Conservation (phyloP, 306 rosid genomes). For the Lathyrus oleraceus region DNA sequence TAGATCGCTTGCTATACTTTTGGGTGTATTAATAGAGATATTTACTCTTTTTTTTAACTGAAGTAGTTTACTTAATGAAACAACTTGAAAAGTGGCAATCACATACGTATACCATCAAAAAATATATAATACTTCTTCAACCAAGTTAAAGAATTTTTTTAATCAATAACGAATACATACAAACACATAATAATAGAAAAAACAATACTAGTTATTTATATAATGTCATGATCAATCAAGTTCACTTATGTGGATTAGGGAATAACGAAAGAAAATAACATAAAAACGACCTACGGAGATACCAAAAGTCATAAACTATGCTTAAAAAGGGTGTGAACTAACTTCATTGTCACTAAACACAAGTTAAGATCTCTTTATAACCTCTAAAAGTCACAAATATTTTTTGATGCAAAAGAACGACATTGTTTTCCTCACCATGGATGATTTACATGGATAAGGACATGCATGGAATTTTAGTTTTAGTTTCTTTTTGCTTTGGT, state of each 20-base stretch:
- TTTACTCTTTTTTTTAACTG: too few species aligned
- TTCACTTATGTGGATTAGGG: slow-evolving; percentile 16
- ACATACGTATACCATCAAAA: background rate
- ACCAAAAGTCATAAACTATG: slow-evolving; percentile 41
- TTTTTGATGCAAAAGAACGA: slow-evolving; percentile 40
- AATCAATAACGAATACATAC: background rate
- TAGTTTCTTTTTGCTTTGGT: background rate
- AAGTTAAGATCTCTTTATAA: slow-evolving; percentile 39
- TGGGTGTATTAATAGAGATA: too few species aligned
- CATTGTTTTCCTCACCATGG: slow-evolving; percentile 18
- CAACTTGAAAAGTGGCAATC: background rate
- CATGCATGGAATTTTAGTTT: background rate
- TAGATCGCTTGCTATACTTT: too few species aligned
- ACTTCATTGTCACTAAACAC: background rate
- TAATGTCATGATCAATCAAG: slow-evolving; percentile 29
- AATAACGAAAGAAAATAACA: slow-evolving; percentile 20
- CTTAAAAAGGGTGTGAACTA: slow-evolving; percentile 15
- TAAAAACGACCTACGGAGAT: slow-evolving; percentile 37
- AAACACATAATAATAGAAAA: background rate
- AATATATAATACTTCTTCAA: background rate
- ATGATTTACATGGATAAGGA: slow-evolving; percentile 34
- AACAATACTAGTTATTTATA: background rate
- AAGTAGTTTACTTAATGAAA: background rate
- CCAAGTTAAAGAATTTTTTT: slow-evolving; percentile 2
- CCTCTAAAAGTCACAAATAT: slow-evolving; percentile 42